phyloP scores from a whole-genome alignment of 1,284 basidiomycete genomes.

The Ceratobasidium sp. region DNA sequence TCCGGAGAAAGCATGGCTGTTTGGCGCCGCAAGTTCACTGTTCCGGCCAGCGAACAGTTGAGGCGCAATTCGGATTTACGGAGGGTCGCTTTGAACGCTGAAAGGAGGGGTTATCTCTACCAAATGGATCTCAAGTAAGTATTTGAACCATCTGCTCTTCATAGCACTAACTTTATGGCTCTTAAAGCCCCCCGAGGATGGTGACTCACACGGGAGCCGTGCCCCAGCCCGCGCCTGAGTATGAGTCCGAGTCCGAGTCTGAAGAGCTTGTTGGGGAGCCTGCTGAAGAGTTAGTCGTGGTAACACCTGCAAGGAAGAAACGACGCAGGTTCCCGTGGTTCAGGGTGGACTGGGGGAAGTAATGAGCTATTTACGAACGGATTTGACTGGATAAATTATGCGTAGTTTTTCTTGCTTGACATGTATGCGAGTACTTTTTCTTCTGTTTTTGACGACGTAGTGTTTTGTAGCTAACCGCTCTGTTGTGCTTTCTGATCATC shows the following conservation, averaged over 20 bases:
- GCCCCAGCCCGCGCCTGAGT: no score
- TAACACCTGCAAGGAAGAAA: slow-evolving; percentile 25
- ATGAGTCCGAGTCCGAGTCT: no score
- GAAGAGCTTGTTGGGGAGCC: no score
- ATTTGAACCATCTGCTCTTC: background rate
- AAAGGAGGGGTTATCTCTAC: slow-evolving; percentile 14
- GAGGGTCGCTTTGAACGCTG: slow-evolving; percentile 9
- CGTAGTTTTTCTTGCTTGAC: slow-evolving; percentile 4
- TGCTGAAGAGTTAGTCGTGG: slow-evolving; percentile 20
- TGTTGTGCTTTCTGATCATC: slow-evolving; percentile 23
- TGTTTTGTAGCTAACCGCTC: slow-evolving; percentile 8
- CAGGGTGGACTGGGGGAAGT: slow-evolving; percentile 32
- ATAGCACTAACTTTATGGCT: background rate
- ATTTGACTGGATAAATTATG: slow-evolving; percentile 19
- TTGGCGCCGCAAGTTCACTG: slow-evolving; percentile 43
- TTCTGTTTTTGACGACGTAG: background rate
- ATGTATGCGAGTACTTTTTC: slow-evolving; percentile 24
- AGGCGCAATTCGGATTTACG: slow-evolving; percentile 34
- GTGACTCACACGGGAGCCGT: no score
- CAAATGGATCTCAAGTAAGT: slow-evolving; percentile 24
- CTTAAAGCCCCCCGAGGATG: slow-evolving; percentile 8
- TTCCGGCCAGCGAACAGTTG: slow-evolving; percentile 45
- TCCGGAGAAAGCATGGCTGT: slow-evolving; percentile 45
- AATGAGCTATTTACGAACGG: background rate
- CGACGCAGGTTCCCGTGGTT: slow-evolving; percentile 38